Conservation (phyloP, 1,284 basidiomycete species). For the Cutaneotrichosporon sp. region DNA sequence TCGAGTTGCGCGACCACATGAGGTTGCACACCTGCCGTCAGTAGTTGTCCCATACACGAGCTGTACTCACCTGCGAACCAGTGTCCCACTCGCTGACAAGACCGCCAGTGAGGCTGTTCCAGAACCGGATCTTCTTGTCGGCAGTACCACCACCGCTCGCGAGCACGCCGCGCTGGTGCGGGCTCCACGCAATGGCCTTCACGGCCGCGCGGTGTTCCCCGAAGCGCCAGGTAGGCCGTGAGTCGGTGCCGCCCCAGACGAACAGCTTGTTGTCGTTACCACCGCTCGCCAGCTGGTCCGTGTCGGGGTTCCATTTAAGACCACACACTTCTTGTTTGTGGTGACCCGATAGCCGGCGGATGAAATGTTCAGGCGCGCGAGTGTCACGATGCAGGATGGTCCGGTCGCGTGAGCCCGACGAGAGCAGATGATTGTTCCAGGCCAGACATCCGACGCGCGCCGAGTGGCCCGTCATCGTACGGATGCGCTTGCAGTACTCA, state of each 20-base stretch:
- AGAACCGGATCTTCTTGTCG: constrained; percentile 94
- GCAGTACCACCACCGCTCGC: constrained; percentile 98
- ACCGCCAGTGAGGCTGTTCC: constrained; percentile 85
- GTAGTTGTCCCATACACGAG: too few relatives aligned
- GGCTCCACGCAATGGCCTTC: constrained; percentile 97
- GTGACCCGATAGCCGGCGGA: constrained; percentile 65
- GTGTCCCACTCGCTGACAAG: constrained; percentile 84
- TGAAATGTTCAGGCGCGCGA: constrained; percentile 63
- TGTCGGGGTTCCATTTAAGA: constrained; percentile 76
- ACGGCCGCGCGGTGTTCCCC: constrained; percentile 95
- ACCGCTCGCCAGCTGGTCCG: constrained; percentile 79
- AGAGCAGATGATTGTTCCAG: constrained; percentile 86
- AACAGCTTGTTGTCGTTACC: constrained; percentile 99
- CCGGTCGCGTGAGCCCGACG: constrained; percentile 86
- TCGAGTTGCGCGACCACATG: constrained; percentile 91
- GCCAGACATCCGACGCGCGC: constrained; percentile 88
- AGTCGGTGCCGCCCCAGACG: constrained; percentile 74
- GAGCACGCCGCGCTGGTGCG: constrained; percentile 83
- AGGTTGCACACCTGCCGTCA: constrained; percentile 84
- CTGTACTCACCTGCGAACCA: constrained; percentile 71
- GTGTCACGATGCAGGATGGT: constrained; percentile 90
- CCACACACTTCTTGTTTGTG: constrained; percentile 97
- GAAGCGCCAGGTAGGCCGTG: constrained; percentile 81
- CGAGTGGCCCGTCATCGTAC: constrained; percentile 76
- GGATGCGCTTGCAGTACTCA: constrained; percentile 65